Evolutionary conservation across 805 yeast species (phyloP).

Genomic region (Wickerhamomyces strasburgensis): DNA sequence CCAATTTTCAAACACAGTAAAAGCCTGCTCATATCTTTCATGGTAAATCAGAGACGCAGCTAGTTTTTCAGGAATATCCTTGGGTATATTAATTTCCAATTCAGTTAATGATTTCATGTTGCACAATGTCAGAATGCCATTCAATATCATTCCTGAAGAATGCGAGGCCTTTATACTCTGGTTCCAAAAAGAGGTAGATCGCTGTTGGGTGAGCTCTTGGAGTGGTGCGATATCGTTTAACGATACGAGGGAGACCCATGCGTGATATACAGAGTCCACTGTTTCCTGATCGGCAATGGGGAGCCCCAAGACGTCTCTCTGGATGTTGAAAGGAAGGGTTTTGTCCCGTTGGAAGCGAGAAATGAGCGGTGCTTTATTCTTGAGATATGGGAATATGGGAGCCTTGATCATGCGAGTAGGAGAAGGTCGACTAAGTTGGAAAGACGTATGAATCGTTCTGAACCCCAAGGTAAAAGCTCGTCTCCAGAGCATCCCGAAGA

Average conservation of each 20-base stretch:
- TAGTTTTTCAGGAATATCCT: constrained; percentile 11
- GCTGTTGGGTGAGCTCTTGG: constrained; percentile 1
- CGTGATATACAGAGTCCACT: constrained; percentile 10
- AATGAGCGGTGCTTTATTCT: constrained; percentile 13
- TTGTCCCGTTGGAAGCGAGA: constrained; percentile 11
- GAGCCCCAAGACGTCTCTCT: constrained; percentile 17
- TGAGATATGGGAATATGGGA: constrained; percentile 13
- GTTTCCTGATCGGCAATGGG: constrained; percentile 3
- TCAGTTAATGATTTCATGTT: constrained; percentile 1
- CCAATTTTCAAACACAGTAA: constrained; percentile 4
- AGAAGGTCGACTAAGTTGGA: too few species aligned
- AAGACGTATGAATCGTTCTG: too few species aligned
- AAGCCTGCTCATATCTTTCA: constrained; percentile 11
- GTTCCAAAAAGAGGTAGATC: constrained; percentile 12
- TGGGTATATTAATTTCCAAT: constrained; percentile 6
- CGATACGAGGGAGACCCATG: constrained; percentile 14
- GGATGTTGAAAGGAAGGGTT: constrained; percentile 18
- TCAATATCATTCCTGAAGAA: constrained; percentile 13
- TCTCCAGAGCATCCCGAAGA: too few species aligned
- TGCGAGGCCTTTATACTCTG: constrained; percentile 13
- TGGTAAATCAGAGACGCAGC: constrained; percentile 15
- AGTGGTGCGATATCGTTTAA: constrained; percentile 5
- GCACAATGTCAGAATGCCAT: constrained; percentile 7
- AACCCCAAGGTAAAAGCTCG: too few species aligned
- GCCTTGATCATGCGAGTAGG: too few species aligned